These are phyloP conservation scores for Alternaria viburni DNA, from an alignment of 2,329 filamentous ascomycete genomes.

Conservation along the genomic window DNA sequence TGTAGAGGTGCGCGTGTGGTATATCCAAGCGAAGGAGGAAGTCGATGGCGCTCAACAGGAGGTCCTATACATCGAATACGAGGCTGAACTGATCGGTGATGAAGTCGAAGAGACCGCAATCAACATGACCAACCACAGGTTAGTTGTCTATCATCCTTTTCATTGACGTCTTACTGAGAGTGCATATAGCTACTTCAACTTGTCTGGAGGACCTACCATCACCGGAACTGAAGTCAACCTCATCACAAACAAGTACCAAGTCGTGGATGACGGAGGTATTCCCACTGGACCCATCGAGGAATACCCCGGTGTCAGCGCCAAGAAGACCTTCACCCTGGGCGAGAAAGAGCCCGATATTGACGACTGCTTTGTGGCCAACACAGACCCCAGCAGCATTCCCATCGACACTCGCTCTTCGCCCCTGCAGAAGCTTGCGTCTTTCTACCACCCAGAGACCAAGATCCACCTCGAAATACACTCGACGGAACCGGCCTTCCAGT, in stretches of 20 bases:
- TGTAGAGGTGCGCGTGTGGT: slow-evolving; percentile 77
- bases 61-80: slow-evolving; percentile 85
- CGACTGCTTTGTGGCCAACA: slow-evolving; percentile 84
- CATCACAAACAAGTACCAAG: slow-evolving; percentile 70
- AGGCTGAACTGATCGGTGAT: slow-evolving; percentile 77
- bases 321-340: slow-evolving; percentile 75
- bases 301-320: slow-evolving; percentile 69
- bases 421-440: slow-evolving; percentile 71
- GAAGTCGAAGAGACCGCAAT: slow-evolving; percentile 86
- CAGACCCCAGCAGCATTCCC: slow-evolving; percentile 60
- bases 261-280: slow-evolving; percentile 74
- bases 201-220: slow-evolving; percentile 64
- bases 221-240: slow-evolving; percentile 67
- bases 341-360: slow-evolving; percentile 77
- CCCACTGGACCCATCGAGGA: slow-evolving; percentile 71
- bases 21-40: slow-evolving; percentile 74
- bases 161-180: background rate
- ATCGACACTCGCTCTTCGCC: slow-evolving; percentile 62
- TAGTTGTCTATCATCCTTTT: slow-evolving; percentile 12
- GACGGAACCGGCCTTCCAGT: slow-evolving; percentile 96
- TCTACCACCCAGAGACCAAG: slow-evolving; percentile 74
- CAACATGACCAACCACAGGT: slow-evolving; percentile 97
- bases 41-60: slow-evolving; percentile 68
- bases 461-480: slow-evolving; percentile 86
- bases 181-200: slow-evolving; percentile 68